phyloP scores from a whole-genome alignment of 352 stramenopile species.

The Detonula confervacea region DNA sequence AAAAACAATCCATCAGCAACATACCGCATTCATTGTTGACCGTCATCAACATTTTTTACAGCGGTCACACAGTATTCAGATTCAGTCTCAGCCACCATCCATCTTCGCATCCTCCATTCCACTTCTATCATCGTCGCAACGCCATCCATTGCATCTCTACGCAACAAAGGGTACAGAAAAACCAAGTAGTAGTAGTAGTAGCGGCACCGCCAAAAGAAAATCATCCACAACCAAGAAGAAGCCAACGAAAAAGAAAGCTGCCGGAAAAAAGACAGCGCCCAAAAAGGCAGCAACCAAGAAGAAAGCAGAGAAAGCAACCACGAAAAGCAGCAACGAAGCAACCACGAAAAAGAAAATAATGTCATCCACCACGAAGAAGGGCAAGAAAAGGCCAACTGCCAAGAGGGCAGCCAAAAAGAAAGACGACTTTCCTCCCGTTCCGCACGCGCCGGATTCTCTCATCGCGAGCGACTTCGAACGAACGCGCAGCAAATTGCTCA shows the following conservation, averaged over 20 bases:
- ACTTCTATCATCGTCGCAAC: not conserved
- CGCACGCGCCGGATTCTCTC: constrained; percentile 46
- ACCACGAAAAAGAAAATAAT: too few species aligned
- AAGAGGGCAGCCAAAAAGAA: constrained; percentile 9
- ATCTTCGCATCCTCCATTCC: not conserved
- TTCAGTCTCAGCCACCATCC: not conserved
- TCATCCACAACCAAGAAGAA: constrained; percentile 15
- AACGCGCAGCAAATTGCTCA: constrained; percentile 49
- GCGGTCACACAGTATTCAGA: not conserved
- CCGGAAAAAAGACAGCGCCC: not conserved
- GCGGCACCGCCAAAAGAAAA: constrained; percentile 6
- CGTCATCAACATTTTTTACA: not conserved
- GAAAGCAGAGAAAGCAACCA: constrained; percentile 24
- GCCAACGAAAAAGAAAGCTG: not conserved
- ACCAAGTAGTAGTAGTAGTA: not conserved
- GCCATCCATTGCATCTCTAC: not conserved
- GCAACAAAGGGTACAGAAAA: constrained; percentile 22
- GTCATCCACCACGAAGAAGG: not conserved
- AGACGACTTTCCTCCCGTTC: constrained; percentile 9
- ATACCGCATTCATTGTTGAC: not conserved
- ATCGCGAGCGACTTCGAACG: constrained; percentile 39
- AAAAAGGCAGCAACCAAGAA: constrained; percentile 17
- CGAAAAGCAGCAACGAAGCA: too few species aligned
- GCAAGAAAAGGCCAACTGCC: too few species aligned
- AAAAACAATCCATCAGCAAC: constrained; percentile 5